Base-by-base conservation (phyloP, 495 filamentous ascomycete genomes). In the Penicillium canariense region DNA sequence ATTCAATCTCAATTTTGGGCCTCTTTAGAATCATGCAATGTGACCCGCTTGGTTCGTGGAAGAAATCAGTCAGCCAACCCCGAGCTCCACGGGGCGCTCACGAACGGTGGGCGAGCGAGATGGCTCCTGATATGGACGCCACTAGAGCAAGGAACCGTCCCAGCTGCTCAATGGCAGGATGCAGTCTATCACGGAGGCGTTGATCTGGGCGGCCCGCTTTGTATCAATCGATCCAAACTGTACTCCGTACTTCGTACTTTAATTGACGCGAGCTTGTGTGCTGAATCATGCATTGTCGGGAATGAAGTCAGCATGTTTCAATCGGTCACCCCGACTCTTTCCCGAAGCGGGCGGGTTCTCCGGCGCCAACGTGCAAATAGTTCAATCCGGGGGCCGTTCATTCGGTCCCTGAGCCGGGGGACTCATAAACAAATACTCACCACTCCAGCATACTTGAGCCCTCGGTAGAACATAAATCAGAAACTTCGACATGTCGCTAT, bases 231-330 rank as follows among this genome's bases (percentile, higher is more conserved):
- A n/a, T n/a, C n/a, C n/a, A n/a, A n/a, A n/a, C 35, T 17, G 5
- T 20, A 7, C 15, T 38, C 15, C 0, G 18, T 39, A 3, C 18
- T 23, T 11, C 7, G 15, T 23, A 20, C 11, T n/a, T 15, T 5
- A 39, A n/a, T n/a, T n/a, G n/a, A n/a, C n/a, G n/a, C n/a, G 18
- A 35, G 32, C 4, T n/a, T 6, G 35, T 20, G 15, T 20, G 15
- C 7, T 36, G 6, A 4, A 36, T 8, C 15, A 20, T 38, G 6
- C 6, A 20, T 2, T 2, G 22, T 34, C 5, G 15, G 18, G 32
- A 22, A 35, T 4, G 18, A 23, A 42, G 38, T 38, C 38, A 36
- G 18, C 20, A 50, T 50, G 47, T 50, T 50, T 39, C 22, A 50
- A 8, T 42, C n/a, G n/a, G n/a, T n/a, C n/a, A n/a, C n/a, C 34